Evolutionary conservation across 2,329 filamentous ascomycete genomes (phyloP).

Genomic region (Fusarium torreyae): DNA sequence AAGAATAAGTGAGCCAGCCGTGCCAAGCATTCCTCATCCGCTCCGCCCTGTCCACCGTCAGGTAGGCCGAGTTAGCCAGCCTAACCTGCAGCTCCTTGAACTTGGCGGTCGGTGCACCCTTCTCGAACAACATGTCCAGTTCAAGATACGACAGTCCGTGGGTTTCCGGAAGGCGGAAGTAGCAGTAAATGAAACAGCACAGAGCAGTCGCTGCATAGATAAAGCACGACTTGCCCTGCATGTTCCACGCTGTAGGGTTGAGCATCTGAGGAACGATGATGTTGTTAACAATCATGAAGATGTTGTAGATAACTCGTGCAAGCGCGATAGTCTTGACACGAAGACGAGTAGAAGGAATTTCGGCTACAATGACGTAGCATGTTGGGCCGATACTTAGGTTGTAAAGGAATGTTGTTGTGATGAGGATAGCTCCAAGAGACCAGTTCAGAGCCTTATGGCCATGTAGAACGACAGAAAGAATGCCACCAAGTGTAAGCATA

Average conservation of each 20-base stretch:
- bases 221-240: conserved; percentile 48
- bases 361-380: conserved; percentile 57
- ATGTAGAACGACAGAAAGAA: conserved; percentile 53
- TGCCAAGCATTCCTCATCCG: conserved; percentile 47
- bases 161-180: conserved; percentile 49
- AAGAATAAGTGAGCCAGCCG: conserved; percentile 45
- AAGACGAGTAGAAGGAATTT: conserved; percentile 57
- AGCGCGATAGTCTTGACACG: conserved; percentile 59
- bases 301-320: conserved; percentile 49
- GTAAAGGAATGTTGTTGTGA: conserved; percentile 59
- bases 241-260: conserved; percentile 47
- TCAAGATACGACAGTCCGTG: conserved; percentile 47
- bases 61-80: conserved; percentile 38
- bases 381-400: conserved; percentile 42
- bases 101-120: conserved; percentile 40
- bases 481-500: conserved; percentile 58
- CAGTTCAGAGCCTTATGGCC: conserved; percentile 50
- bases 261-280: conserved; percentile 46
- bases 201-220: conserved; percentile 37
- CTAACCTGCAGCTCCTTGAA: conserved; percentile 51
- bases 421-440: conserved; percentile 56
- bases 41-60: conserved; percentile 35
- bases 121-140: conserved; percentile 50
- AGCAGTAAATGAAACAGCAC: conserved; percentile 45
- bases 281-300: conserved; percentile 45